These are phyloP conservation scores for Zhuliangozyma parablackwelliae DNA, from an alignment of 1,139 yeast species.

Conservation along the genomic window DNA sequence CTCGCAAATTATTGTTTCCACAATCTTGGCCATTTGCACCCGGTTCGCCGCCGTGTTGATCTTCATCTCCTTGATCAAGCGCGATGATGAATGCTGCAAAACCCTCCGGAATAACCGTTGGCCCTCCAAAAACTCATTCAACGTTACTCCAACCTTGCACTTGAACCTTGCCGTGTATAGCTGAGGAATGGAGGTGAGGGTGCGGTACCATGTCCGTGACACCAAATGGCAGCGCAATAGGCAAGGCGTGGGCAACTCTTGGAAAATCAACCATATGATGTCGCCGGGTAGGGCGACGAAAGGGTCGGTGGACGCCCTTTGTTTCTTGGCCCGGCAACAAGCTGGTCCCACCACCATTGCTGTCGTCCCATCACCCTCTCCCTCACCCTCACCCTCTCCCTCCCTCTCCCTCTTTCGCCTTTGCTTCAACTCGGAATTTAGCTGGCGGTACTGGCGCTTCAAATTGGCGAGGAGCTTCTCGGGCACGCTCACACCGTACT, in stretches of 20 bases:
- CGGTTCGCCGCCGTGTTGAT: slow-evolving; percentile 22
- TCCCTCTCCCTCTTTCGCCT: slow-evolving; percentile 7
- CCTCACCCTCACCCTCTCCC: not conserved
- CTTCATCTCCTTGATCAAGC: slow-evolving; percentile 17
- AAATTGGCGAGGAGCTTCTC: slow-evolving; percentile 22
- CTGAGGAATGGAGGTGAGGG: slow-evolving; percentile 21
- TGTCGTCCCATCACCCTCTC: not conserved
- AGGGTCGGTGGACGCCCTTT: slow-evolving; percentile 21
- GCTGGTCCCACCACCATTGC: not conserved
- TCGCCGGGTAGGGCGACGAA: slow-evolving; percentile 27
- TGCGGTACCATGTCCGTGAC: slow-evolving; percentile 28
- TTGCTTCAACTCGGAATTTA: slow-evolving; percentile 22
- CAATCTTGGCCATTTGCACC: slow-evolving; percentile 20
- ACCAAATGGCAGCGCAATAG: slow-evolving; percentile 29
- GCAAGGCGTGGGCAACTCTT: slow-evolving; percentile 15
- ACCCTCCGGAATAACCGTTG: slow-evolving; percentile 22
- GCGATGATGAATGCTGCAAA: slow-evolving; percentile 13
- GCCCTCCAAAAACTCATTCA: slow-evolving; percentile 29
- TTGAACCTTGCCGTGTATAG: slow-evolving; percentile 20
- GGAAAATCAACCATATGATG: slow-evolving; percentile 24
- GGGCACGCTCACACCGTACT: slow-evolving; percentile 21
- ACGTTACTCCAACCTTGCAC: slow-evolving; percentile 23
- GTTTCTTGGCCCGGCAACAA: not conserved
- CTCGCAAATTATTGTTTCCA: slow-evolving; percentile 21
- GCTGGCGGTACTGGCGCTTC: slow-evolving; percentile 18